Base-by-base conservation (phyloP, 495 filamentous ascomycete genomes). In the Penicillium lagena region DNA sequence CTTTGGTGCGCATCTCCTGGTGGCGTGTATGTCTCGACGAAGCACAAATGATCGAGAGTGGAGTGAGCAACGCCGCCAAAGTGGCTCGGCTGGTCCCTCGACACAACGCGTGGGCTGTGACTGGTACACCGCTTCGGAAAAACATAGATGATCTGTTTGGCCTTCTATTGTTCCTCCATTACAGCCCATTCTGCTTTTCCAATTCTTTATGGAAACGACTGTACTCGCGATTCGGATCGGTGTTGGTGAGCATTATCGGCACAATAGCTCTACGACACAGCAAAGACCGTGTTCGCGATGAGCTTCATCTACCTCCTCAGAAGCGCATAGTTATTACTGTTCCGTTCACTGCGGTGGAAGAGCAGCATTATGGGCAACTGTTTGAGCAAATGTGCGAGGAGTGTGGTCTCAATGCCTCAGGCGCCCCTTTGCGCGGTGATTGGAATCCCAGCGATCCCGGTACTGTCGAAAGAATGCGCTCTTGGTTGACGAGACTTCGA, bases 1-100 rank as follows among this genome's bases (percentile, higher is more conserved):
- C 93, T 0, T 63, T 98, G 7, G 79, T 87, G 29, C 72, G 83
- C 31, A 75, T 95, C 4, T 80, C 71, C 9, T 98, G 93, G 91
- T 96, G 90, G 89, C 78, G 93, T 28, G 81, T 96, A 2, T 91
- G 89, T 47, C 77, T 96, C 3, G 93, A 98, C 57, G 93, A 96
- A 62, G 93, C 90, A 2, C 93, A 98, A 59, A 95, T 95, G 86
- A 78, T 96, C 30, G 91, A 95, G 45, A 89, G 79, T 48, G 89
- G 88, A 39, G 80, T 91, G 7, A 90, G 80, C 57, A 84, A 86
- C 45, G 87, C 91, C 12, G 89, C 93, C 2, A 78, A 75, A 48
- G 77, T 96, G 29, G 90, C 91, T 12, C 67, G 81, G 22, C 62
- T 82, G 14, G 87, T 98, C 47, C 89, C 90, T 42, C 75, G 91